Conservation (phyloP, 768 basidiomycete species). For the Tulasnella sp. region DNA sequence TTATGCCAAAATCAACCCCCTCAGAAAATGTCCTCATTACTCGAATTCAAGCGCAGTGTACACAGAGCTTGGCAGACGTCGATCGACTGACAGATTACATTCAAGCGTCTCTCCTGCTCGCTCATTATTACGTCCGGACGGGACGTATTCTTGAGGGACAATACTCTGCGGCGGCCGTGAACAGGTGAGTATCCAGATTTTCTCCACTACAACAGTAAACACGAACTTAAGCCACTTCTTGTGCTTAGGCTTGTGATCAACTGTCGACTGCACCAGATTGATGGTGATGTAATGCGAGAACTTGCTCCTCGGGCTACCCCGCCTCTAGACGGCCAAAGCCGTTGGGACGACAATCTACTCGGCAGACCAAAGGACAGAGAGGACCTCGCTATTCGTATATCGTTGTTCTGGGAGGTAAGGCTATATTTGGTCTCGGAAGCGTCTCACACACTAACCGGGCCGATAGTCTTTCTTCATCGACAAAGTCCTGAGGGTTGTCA, state of each 20-base stretch:
- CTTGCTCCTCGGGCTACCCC: background rate
- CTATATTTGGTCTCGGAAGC: background rate
- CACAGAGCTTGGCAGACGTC: constrained; percentile 14
- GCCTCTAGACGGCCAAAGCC: background rate
- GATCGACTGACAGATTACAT: constrained; percentile 26
- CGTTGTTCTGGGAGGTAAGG: constrained; percentile 17
- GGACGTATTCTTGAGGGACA: constrained; percentile 26
- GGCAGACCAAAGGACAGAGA: background rate
- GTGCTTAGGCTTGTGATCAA: constrained; percentile 6
- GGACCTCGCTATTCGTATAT: constrained; percentile 14
- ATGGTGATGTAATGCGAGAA: constrained; percentile 9
- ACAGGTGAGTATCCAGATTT: constrained; percentile 2
- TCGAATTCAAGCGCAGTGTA: background rate
- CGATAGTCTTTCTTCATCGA: constrained; percentile 10
- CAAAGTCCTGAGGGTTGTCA: constrained; percentile 4
- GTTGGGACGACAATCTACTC: constrained; percentile 20
- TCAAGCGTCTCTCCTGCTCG: constrained; percentile 25
- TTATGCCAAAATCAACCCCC: background rate
- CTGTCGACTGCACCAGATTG: constrained; percentile 19
- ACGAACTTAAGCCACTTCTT: background rate
- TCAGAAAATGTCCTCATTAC: background rate
- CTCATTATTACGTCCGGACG: constrained; percentile 19
- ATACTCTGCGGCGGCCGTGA: background rate
- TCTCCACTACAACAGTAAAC: no score
- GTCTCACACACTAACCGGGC: background rate